These are phyloP conservation scores for Bullera alba DNA, from an alignment of 768 basidiomycete species.

Conservation along the genomic window DNA sequence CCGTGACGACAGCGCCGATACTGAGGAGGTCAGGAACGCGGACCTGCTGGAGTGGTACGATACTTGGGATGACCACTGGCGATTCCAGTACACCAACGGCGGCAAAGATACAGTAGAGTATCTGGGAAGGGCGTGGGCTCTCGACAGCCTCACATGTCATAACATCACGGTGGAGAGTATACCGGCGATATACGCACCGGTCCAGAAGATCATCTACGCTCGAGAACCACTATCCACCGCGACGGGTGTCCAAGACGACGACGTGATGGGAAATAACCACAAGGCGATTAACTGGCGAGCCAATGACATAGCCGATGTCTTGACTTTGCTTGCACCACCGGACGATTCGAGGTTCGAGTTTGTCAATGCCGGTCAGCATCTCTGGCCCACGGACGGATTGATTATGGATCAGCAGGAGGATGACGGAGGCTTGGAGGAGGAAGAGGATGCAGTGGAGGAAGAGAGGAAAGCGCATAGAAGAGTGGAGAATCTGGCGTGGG, in stretches of 20 bases:
- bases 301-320: slow-evolving; percentile 3
- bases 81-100: not conserved
- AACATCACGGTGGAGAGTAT: slow-evolving; percentile 10
- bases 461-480: no score
- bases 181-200: not conserved
- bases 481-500: no score
- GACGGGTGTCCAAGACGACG: not conserved
- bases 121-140: not conserved
- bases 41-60: not conserved
- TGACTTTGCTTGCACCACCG: not conserved
- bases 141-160: slow-evolving; percentile 8
- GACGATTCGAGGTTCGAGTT: slow-evolving; percentile 1
- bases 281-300: no score
- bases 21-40: no score
- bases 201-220: slow-evolving; percentile 4
- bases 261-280: not conserved
- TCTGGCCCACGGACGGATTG: not conserved
- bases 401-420: no score
- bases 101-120: not conserved
- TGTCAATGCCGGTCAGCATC: not conserved
- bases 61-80: not conserved
- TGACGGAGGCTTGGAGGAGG: no score
- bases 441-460: no score
- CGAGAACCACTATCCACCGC: not conserved
- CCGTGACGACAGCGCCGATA: no score